Evolutionary conservation across 441 rosid genomes (phyloP), one percentile per base, ranked within the genome.

Genomic region (Adansonia madagascariensis): DNA sequence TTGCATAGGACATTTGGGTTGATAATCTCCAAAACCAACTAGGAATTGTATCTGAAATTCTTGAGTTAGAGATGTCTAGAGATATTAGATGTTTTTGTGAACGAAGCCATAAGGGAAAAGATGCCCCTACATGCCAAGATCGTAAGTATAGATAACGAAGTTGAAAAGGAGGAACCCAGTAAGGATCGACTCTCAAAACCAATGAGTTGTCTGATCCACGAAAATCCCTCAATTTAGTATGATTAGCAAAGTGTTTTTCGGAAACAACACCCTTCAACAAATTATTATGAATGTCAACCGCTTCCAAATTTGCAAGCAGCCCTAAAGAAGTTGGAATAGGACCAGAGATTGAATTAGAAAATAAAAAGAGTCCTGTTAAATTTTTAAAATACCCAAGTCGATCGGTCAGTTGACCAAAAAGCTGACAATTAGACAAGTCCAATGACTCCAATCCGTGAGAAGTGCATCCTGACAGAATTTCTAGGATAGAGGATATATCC

Each of bases 261-360:
- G 60, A 18, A 43, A 81, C 73, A 10, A 50, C 61, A 49, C 84
- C 79, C 20, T 68, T 52, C 8, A 81, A 11, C 53, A 15, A 49
- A 61, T 77, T 81, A 14, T 74, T 50, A 43, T 1, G 5, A 46
- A 68, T 68, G 31, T 10, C 4, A 8, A 67, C 1, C 6, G 1
- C 0, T 18, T 18, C 57, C 39, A 68, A 68, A 46, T 47, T 68
- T 43, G n/a, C 57, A 47, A 68, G 57, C 15, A 74, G 83, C 76
- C 83, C 84, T 57, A 84, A 66, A 0, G 83, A 82, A 7, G 67
- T 4, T 12, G 89, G 87, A 73, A 82, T 79, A 1, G 84, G 75
- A 59, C 87, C 90, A 6, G 67, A 62, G 43, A 62, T 62, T 31
- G 46, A 62, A 35, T 62, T 62, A 35, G 5, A 8, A 20, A 0